Base-by-base conservation (phyloP, 2,329 filamentous ascomycete genomes). In the Coleophoma crateriformis region DNA sequence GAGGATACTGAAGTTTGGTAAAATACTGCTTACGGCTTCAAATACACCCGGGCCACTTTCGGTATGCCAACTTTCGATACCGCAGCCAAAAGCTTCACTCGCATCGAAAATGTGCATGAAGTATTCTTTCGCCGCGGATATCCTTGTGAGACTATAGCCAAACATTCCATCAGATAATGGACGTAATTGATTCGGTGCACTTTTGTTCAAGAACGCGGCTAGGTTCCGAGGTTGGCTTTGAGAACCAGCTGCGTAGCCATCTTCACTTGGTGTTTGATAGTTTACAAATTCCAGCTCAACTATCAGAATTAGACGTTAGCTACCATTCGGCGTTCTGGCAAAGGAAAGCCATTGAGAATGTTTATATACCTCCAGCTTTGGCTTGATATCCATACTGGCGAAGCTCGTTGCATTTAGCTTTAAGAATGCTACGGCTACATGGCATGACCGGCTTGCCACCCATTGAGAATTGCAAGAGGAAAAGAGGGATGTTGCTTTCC, bases 231-330 rank as follows among this genome's bases (percentile, higher is more conserved):
- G 19, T 19, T 19, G 19, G 19, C 73, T 64, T 32, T 72, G 68
- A 17, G 73, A 68, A 35, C 72, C 62, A 15, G 67, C 61, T 17
- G 71, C 61, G 44, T 68, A 58, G 41, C 67, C 64, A 45, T 66
- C 34, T 12, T 12, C n/a, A 37, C 12, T 54, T 10, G 90, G 90
- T 4, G 81, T 81, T 61, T 84, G 80, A 71, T 95, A 96, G 62
- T 94, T 89, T 74, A 86, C 95, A 77, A 96, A 96, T 62, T 96
- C 91, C 72, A 94, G 96, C 67, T 96, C 91, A 62, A 88, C 90
- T 95, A 61, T 39, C 32, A 41, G 33, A 17, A 37, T 37, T 3
- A 37, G 22, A 19, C 19, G 43, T 41, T 22, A 50, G 50, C 40
- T 20, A 37, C 3, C 41, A 37, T 10, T 27, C 7, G 4, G 39